A percentile compares a stretch with the other conserved stretches of the same genome.
Conservation (phyloP, 495 filamentous ascomycete genomes). For the Penicillium odoratum region DNA sequence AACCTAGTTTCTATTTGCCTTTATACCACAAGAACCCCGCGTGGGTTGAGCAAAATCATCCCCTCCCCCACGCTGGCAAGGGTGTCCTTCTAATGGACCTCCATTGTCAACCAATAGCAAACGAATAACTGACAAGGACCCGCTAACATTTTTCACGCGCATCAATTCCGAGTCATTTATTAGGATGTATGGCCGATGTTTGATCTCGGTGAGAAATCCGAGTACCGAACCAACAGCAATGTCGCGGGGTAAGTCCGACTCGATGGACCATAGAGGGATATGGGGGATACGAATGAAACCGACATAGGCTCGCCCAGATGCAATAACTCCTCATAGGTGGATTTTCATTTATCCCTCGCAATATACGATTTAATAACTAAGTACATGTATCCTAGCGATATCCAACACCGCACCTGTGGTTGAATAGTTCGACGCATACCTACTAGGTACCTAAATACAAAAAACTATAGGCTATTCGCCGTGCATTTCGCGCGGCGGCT, state of each 20-base stretch:
- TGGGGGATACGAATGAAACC: not conserved
- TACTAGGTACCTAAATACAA: too few relatives aligned
- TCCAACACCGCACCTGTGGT: not conserved
- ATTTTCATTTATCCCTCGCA: not conserved
- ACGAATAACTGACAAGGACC: not conserved
- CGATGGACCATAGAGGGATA: not conserved
- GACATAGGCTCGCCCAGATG: too few relatives aligned
- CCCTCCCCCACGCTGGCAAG: constrained; percentile 19
- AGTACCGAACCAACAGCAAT: constrained; percentile 23
- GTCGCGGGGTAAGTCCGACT: constrained; percentile 40
- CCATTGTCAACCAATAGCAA: constrained; percentile 14
- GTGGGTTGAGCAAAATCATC: constrained; percentile 11
- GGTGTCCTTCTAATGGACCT: not conserved
- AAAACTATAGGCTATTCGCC: too few relatives aligned
- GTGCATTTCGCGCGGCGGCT: too few relatives aligned
- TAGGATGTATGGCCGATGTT: constrained; percentile 1
- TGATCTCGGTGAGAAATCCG: constrained; percentile 36
- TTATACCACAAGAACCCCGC: constrained; percentile 18
- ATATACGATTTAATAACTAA: not conserved
- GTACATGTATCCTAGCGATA: not conserved
- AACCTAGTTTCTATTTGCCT: not conserved
- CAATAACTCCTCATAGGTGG: not conserved
- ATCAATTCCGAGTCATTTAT: constrained; percentile 32
- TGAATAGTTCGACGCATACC: too few relatives aligned
- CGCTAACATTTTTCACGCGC: constrained; percentile 11